Conservation (phyloP, 768 basidiomycete genomes). For the Piloderma croceum region DNA sequence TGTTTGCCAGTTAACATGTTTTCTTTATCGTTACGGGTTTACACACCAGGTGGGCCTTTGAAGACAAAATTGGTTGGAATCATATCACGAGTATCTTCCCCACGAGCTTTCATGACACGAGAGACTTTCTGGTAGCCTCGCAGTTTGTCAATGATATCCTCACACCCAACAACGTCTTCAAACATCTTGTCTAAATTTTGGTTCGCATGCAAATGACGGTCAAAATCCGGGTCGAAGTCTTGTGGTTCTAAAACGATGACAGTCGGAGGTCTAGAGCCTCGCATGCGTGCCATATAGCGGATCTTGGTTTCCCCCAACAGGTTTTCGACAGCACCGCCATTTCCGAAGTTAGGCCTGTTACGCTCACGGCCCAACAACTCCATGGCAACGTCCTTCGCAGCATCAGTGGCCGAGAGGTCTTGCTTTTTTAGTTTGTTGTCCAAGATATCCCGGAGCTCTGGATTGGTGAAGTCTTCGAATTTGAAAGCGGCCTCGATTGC, state of each 20-base stretch:
- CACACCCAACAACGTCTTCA: slow-evolving; percentile 57
- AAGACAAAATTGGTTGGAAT: slow-evolving; percentile 58
- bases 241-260: slow-evolving; percentile 31
- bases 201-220: slow-evolving; percentile 42
- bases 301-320: slow-evolving; percentile 28
- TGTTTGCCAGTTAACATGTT: no score
- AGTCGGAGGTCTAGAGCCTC: neutral
- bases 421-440: slow-evolving; percentile 52
- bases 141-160: slow-evolving; percentile 45
- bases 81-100: slow-evolving; percentile 41
- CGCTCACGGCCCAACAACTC: slow-evolving; percentile 36
- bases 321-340: slow-evolving; percentile 35
- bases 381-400: slow-evolving; percentile 53
- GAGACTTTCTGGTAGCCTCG: slow-evolving; percentile 49
- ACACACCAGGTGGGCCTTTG: slow-evolving; percentile 40
- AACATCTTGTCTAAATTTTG: slow-evolving; percentile 52
- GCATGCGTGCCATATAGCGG: slow-evolving; percentile 27
- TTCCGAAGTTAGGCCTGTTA: slow-evolving; percentile 34
- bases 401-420: slow-evolving; percentile 49
- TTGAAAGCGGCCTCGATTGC: slow-evolving; percentile 62
- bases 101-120: slow-evolving; percentile 33
- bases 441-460: slow-evolving; percentile 47
- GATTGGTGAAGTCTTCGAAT: slow-evolving; percentile 60
- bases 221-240: slow-evolving; percentile 59
- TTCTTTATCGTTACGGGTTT: no score